These are phyloP conservation scores for Trichosanthes cucumerina DNA, from an alignment of 306 rosid genomes.

Conservation along the genomic window DNA sequence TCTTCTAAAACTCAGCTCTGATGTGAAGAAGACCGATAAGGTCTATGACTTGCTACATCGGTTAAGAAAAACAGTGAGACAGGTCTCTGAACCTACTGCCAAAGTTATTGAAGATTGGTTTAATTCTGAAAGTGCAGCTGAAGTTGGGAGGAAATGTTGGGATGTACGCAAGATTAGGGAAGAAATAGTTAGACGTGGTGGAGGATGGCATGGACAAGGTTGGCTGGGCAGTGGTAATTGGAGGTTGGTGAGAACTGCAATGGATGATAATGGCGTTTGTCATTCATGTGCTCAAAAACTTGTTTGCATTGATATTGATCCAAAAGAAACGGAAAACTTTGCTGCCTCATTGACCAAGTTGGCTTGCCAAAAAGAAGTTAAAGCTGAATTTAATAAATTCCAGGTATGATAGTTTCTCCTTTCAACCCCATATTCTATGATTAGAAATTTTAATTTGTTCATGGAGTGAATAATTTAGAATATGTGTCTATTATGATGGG, in stretches of 20 bases:
- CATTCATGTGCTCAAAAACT: constrained; percentile 51
- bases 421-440: background rate
- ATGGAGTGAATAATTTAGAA: background rate
- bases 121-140: constrained; percentile 36
- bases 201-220: constrained; percentile 98
- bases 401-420: constrained; percentile 39
- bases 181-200: constrained; percentile 60
- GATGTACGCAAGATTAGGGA: constrained; percentile 41
- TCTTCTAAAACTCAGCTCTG: constrained; percentile 46
- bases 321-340: constrained; percentile 62
- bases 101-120: constrained; percentile 63
- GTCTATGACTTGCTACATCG: constrained; percentile 74
- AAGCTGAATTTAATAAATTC: constrained; percentile 43
- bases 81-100: constrained; percentile 62
- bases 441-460: background rate
- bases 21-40: constrained; percentile 33
- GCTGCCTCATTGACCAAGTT: constrained; percentile 53
- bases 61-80: constrained; percentile 55
- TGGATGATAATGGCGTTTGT: constrained; percentile 52
- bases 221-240: constrained; percentile 89
- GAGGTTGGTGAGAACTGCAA: constrained; percentile 54
- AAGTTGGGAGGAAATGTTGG: constrained; percentile 49
- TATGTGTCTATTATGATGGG: background rate
- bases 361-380: constrained; percentile 53
- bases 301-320: constrained; percentile 84